Evolutionary conservation across 345 rosid genomes (phyloP).

Genomic region (Hibiscus tridactylites): DNA sequence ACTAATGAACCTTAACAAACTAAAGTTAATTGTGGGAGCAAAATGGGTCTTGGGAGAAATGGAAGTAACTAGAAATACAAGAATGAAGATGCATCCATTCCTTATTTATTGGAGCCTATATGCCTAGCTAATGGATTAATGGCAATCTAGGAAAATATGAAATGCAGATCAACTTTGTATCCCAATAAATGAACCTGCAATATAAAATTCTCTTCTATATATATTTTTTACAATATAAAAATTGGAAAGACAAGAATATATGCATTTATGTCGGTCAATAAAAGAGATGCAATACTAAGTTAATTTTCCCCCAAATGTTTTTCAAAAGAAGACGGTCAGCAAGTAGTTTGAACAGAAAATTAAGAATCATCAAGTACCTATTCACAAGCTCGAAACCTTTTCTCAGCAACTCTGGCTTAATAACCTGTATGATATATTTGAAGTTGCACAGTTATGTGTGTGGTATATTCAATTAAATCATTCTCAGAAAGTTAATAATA

Average conservation of each 20-base stretch:
- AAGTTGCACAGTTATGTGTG: background rate
- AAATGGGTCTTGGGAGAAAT: background rate
- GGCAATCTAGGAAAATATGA: background rate
- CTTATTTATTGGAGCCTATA: background rate
- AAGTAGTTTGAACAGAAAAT: background rate
- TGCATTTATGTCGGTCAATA: background rate
- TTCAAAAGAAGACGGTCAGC: background rate
- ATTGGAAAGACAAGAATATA: background rate
- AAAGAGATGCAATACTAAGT: background rate
- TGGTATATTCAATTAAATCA: background rate
- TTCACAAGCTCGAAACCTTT: slow-evolving; percentile 83
- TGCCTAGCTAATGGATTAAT: background rate
- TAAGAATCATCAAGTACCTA: slow-evolving; percentile 37
- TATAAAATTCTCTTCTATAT: background rate
- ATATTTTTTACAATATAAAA: too few species aligned
- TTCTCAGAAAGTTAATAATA: background rate
- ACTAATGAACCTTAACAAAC: background rate
- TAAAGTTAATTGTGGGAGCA: background rate
- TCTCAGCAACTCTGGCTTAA: slow-evolving; percentile 66
- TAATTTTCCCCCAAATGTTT: background rate
- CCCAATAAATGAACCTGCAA: background rate
- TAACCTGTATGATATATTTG: slow-evolving; percentile 42
- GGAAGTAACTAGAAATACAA: background rate
- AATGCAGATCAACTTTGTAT: background rate
- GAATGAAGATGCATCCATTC: background rate